Base-by-base conservation (phyloP, 805 yeast species). In the Candida yuanshanica region DNA sequence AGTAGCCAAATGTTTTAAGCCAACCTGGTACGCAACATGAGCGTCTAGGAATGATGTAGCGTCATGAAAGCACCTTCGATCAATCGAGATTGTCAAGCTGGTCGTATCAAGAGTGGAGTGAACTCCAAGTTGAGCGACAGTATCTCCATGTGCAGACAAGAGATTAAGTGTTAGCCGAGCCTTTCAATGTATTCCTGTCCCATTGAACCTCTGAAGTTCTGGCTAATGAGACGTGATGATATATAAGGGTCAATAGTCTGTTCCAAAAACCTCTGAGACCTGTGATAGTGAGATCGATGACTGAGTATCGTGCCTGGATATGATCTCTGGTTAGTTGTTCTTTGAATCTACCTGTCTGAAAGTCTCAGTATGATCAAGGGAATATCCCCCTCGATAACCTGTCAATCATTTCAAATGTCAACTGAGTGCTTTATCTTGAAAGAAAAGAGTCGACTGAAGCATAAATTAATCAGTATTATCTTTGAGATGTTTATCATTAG, bases 61-160 rank as follows among this genome's bases (percentile, higher is more conserved):
- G 2, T 42, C 26, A 4, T 54, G 55, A n/a, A 1, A 53, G 36
- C 1, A 53, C 32, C 1, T 45, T 48, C 32, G 52, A 36, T 4
- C 55, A 50, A 18, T 20, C 36, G 9, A 49, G 10, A 18, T 41
- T 39, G 4, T 21, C 10, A 27, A 49, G 46, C 18, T 27, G n/a
- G 11, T 27, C 11, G 8, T 16, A 27, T 27, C 31, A 27, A n/a
- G 17, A 14, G 31, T 27, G 31, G 31, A 27, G 18, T 27, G 17
- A 5, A 27, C 43, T 24, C 32, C 33, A 13, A 52, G 48, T 12
- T 20, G 37, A 2, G 24, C 11, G 12, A 27, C 38, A 33, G 13
- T 24, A 5, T 33, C 39, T 14, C 17, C 22, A 14, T 44, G 20
- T 14, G 18, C 31, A 27, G 31, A 14, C 31, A 27, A 27, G n/a